These are phyloP conservation scores for Sporobolomyces pararoseus DNA, from an alignment of 768 basidiomycete genomes.

Conservation along the genomic window DNA sequence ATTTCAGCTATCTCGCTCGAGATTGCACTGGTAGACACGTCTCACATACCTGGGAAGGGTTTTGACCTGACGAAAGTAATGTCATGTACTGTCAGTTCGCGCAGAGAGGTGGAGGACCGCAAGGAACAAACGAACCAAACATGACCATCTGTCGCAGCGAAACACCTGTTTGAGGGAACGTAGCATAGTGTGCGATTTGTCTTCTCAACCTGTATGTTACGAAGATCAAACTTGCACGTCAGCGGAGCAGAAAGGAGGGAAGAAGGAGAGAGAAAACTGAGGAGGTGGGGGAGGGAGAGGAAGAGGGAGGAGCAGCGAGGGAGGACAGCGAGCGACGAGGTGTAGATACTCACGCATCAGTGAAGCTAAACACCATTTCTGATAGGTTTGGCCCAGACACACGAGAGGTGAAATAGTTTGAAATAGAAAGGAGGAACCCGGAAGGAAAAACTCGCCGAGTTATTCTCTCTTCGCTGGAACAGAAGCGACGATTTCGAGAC, in stretches of 20 bases:
- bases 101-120: background rate
- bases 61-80: constrained; percentile 57
- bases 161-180: constrained; percentile 71
- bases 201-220: constrained; percentile 29
- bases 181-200: constrained; percentile 45
- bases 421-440: background rate
- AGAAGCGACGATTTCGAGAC: no score
- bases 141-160: constrained; percentile 96
- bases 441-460: no score
- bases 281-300: background rate
- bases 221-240: no score
- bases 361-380: constrained; percentile 26
- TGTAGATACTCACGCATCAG: constrained; percentile 22
- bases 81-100: background rate
- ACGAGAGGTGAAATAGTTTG: no score
- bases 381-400: no score
- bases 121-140: constrained; percentile 56
- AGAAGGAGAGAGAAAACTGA: background rate
- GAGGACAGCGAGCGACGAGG: background rate
- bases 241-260: no score
- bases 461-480: no score
- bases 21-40: no score
- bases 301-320: background rate
- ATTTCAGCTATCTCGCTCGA: background rate
- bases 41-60: constrained; percentile 59